phyloP scores from a whole-genome alignment of 345 rosid species.

The Salix suchowensis region DNA sequence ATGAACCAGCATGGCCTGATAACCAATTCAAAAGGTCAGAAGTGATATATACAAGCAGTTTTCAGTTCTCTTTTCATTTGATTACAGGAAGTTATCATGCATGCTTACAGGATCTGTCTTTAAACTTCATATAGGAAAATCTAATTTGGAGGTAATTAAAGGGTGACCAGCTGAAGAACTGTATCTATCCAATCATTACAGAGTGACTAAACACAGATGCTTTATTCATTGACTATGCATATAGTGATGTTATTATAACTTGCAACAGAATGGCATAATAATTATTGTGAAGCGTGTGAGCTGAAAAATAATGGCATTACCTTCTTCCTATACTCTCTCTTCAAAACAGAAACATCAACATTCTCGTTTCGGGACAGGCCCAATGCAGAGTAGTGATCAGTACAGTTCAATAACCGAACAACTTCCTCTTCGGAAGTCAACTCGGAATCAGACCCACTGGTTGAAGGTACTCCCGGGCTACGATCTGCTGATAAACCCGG shows the following conservation, averaged over 20 bases:
- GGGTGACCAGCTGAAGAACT: too few species aligned
- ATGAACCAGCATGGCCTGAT: conserved; percentile 94
- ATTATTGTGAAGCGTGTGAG: background rate
- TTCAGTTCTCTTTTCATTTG: background rate
- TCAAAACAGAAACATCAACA: conserved; percentile 63
- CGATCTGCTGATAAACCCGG: conserved; percentile 61
- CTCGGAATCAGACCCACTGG: conserved; percentile 78
- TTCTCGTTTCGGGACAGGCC: conserved; percentile 62
- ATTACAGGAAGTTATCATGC: background rate
- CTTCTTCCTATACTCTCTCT: conserved; percentile 94
- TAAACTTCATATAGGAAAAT: background rate
- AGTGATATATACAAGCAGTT: conserved; percentile 4
- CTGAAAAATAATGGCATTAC: conserved; percentile 32
- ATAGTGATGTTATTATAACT: background rate
- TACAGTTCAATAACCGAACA: conserved; percentile 65
- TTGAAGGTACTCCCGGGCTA: conserved; percentile 76
- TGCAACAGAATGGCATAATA: conserved; percentile 1
- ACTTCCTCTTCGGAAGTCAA: conserved; percentile 91
- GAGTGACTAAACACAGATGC: background rate
- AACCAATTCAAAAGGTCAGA: conserved; percentile 17
- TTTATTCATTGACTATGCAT: background rate
- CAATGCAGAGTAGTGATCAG: conserved; percentile 78
- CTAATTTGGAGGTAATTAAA: background rate
- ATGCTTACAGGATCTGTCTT: background rate
- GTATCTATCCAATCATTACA: background rate